Evolutionary conservation across 768 basidiomycete genomes (phyloP).

Genomic region (Suillus paluster): DNA sequence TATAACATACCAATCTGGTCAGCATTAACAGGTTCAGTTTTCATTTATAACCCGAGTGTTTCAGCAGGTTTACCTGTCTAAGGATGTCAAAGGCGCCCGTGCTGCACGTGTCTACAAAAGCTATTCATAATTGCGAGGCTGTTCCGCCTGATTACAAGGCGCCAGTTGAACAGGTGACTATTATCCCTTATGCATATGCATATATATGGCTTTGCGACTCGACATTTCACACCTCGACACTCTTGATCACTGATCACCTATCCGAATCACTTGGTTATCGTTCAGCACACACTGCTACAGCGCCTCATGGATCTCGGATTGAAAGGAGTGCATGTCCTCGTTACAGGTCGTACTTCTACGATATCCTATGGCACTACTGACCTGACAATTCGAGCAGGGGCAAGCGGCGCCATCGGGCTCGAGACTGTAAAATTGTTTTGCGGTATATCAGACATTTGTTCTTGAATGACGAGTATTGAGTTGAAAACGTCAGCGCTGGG

Average conservation of each 20-base stretch:
- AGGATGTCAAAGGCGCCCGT: no score
- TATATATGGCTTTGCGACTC: background rate
- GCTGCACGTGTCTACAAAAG: no score
- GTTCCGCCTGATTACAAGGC: no score
- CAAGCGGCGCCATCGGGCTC: slow-evolving; percentile 77
- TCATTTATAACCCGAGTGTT: no score
- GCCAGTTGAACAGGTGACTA: no score
- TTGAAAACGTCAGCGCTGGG: slow-evolving; percentile 57
- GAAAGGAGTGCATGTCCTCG: slow-evolving; percentile 63
- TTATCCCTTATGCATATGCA: no score
- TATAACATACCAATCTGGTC: background rate
- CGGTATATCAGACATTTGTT: slow-evolving; percentile 43
- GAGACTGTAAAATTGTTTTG: slow-evolving; percentile 62
- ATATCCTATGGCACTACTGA: background rate
- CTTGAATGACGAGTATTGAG: background rate
- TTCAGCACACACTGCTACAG: background rate
- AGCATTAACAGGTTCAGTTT: background rate
- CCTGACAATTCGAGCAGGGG: slow-evolving; percentile 47
- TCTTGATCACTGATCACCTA: background rate
- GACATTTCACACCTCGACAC: background rate
- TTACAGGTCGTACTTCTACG: slow-evolving; percentile 54
- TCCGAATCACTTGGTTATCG: background rate
- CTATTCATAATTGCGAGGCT: no score
- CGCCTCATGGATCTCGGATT: slow-evolving; percentile 60
- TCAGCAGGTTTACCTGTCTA: no score